Percentiles rank a stretch among this genome's conserved stretches.
phyloP scores from a whole-genome alignment of 768 basidiomycete species.

The Auricularia auricula-judae region DNA sequence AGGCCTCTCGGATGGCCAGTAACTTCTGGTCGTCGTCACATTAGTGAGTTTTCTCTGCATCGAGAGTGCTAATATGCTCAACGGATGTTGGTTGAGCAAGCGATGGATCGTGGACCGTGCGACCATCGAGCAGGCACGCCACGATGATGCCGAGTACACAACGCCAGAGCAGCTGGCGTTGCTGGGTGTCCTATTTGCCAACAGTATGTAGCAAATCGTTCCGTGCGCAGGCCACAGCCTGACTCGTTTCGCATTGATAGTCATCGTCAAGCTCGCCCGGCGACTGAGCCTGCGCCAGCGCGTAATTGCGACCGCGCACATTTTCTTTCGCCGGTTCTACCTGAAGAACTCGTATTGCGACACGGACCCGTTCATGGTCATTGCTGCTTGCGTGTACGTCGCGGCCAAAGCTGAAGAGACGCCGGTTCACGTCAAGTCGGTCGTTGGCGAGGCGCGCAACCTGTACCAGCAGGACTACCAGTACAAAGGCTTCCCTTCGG shows the following conservation, averaged over 20 bases:
- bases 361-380: constrained; percentile 88
- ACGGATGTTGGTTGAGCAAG: constrained; percentile 42
- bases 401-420: constrained; percentile 97
- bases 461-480: constrained; percentile 65
- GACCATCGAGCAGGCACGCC: constrained; percentile 60
- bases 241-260: constrained; percentile 24
- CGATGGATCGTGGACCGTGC: constrained; percentile 85
- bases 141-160: constrained; percentile 69
- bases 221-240: too few species aligned
- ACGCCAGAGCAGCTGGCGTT: constrained; percentile 70
- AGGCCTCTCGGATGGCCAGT: constrained; percentile 50
- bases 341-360: constrained; percentile 92
- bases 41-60: constrained; percentile 39
- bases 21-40: constrained; percentile 92
- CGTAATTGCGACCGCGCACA: constrained; percentile 86
- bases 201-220: constrained; percentile 33
- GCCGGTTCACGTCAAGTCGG: constrained; percentile 87
- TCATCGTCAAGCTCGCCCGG: constrained; percentile 79
- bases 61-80: constrained; percentile 8
- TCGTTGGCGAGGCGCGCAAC: constrained; percentile 70
- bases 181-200: constrained; percentile 81
- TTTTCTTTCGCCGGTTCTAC: constrained; percentile 96
- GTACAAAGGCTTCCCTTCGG: constrained; percentile 71
- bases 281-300: constrained; percentile 76
- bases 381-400: constrained; percentile 89